Evolutionary conservation across 2,329 filamentous ascomycete genomes (phyloP).

Genomic region (Microdochium paspali): DNA sequence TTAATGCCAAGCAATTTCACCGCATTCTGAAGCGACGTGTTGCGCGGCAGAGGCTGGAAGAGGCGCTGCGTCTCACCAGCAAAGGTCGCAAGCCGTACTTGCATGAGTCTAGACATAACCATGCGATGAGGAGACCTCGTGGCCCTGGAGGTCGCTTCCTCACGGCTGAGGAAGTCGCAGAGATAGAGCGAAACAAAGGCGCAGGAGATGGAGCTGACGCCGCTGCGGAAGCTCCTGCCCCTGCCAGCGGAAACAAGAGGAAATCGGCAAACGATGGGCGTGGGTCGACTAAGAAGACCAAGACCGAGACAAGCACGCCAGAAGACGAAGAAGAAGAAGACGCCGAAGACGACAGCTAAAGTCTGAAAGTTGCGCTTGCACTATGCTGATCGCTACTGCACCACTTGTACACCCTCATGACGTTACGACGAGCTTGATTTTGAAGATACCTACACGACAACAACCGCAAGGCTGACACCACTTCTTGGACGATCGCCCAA

Average conservation of each 20-base stretch:
- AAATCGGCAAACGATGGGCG: slow-evolving; percentile 44
- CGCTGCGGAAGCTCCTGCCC: slow-evolving; percentile 11
- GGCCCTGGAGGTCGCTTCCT: slow-evolving; percentile 92
- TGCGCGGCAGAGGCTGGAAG: slow-evolving; percentile 86
- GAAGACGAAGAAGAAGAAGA: slow-evolving; percentile 36
- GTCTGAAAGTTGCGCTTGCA: slow-evolving; percentile 3
- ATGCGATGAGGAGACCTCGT: slow-evolving; percentile 91
- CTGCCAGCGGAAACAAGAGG: slow-evolving; percentile 41
- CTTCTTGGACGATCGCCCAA: neutral
- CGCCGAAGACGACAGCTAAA: slow-evolving; percentile 30
- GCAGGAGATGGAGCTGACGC: slow-evolving; percentile 25
- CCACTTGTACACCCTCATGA: slow-evolving; percentile 21
- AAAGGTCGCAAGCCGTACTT: slow-evolving; percentile 96
- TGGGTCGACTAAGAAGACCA: slow-evolving; percentile 43
- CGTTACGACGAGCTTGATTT: slow-evolving; percentile 21
- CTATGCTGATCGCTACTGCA: slow-evolving; percentile 3
- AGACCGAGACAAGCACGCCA: slow-evolving; percentile 28
- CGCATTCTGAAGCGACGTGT: slow-evolving; percentile 91
- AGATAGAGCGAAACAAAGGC: slow-evolving; percentile 64
- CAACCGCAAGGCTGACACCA: neutral
- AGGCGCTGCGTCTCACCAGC: slow-evolving; percentile 81
- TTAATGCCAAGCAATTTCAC: slow-evolving; percentile 98
- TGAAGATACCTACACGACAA: slow-evolving; percentile 3
- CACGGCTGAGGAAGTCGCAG: slow-evolving; percentile 90
- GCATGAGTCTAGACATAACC: slow-evolving; percentile 94